Evolutionary conservation across 1,284 basidiomycete species (phyloP).

Genomic region (Ganoderma leucocontextum): DNA sequence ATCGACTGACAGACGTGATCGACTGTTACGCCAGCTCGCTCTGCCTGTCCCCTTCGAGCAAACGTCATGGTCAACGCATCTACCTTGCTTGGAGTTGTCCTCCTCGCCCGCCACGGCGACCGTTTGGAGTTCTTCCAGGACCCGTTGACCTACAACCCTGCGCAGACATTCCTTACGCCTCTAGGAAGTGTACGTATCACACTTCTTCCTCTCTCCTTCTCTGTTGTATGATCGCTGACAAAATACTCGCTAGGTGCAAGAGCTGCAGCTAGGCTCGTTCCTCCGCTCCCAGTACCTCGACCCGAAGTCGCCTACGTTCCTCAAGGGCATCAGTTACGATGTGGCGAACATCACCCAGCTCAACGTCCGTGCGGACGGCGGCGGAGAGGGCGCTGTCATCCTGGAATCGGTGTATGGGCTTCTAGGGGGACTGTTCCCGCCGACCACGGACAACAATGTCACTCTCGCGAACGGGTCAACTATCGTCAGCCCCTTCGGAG

Average conservation of each 20-base stretch:
- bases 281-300: slow-evolving; percentile 49
- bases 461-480: slow-evolving; percentile 52
- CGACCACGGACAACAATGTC: slow-evolving; percentile 40
- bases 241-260: slow-evolving; percentile 40
- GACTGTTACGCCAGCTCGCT: neutral
- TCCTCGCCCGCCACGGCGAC: slow-evolving; percentile 57
- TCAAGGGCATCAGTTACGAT: slow-evolving; percentile 44
- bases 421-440: slow-evolving; percentile 47
- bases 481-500: slow-evolving; percentile 35
- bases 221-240: slow-evolving; percentile 47
- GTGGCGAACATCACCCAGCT: slow-evolving; percentile 34
- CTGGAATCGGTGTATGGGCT: slow-evolving; percentile 41
- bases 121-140: slow-evolving; percentile 49
- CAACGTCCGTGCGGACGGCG: slow-evolving; percentile 34
- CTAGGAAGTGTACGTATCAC: slow-evolving; percentile 23
- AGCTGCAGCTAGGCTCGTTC: slow-evolving; percentile 50
- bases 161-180: slow-evolving; percentile 42
- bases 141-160: slow-evolving; percentile 46
- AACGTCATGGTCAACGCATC: slow-evolving; percentile 21
- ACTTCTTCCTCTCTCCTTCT: slow-evolving; percentile 37
- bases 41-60: neutral
- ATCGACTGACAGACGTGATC: neutral
- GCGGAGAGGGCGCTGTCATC: slow-evolving; percentile 44
- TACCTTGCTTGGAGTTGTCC: slow-evolving; percentile 46
- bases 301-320: slow-evolving; percentile 38